These are phyloP conservation scores for Cyamopsis tetragonoloba DNA, from an alignment of 306 rosid species.

Conservation along the genomic window DNA sequence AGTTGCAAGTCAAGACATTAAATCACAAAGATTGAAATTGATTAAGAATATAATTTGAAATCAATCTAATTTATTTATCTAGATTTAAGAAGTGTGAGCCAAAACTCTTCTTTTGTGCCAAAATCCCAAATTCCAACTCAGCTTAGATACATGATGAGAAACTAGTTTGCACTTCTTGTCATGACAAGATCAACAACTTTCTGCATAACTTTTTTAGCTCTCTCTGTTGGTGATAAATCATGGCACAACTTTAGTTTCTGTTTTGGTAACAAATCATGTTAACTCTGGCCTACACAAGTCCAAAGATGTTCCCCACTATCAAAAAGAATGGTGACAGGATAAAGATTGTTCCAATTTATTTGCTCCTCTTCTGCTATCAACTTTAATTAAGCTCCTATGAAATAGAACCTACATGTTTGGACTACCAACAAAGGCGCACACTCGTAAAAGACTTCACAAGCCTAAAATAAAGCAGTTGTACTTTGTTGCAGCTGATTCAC, in stretches of 20 bases:
- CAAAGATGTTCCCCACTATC: slow-evolving; percentile 44
- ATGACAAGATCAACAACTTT: slow-evolving; percentile 24
- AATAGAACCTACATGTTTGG: slow-evolving; percentile 14
- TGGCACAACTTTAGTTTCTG: slow-evolving; percentile 20
- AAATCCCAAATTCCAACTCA: slow-evolving; percentile 10
- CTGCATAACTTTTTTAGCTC: neutral
- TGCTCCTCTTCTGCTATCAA: neutral
- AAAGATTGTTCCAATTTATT: neutral
- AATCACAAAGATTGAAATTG: neutral
- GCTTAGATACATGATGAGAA: neutral
- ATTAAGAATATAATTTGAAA: no score
- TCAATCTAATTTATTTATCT: no score
- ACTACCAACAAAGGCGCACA: no score
- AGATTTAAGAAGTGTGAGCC: neutral
- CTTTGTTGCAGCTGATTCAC: no score
- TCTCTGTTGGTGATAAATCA: slow-evolving; percentile 12
- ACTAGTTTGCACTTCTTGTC: slow-evolving; percentile 25
- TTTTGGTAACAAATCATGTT: slow-evolving; percentile 38
- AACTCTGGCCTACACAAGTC: slow-evolving; percentile 28
- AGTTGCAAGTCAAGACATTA: neutral
- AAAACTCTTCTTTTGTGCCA: neutral
- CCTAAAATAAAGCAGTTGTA: no score
- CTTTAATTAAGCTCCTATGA: neutral
- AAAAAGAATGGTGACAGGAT: slow-evolving; percentile 17
- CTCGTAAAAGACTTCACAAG: no score